These are phyloP conservation scores for Epichloe festucae DNA, from an alignment of 2,329 filamentous ascomycete species.

Conservation along the genomic window DNA sequence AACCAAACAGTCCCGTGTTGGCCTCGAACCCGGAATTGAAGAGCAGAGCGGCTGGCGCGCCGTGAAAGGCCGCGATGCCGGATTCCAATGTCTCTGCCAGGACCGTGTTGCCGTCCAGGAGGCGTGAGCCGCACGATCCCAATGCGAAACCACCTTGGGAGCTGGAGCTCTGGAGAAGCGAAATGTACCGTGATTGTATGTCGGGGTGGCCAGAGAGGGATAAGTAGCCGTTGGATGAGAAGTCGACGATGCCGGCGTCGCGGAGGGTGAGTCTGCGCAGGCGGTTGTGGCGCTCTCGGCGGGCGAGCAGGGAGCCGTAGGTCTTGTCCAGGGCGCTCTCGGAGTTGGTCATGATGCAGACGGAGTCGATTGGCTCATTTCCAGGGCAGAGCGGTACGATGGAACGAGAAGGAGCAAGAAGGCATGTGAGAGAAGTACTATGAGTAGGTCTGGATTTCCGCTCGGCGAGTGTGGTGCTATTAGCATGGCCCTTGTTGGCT, in stretches of 20 bases:
- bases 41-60: conserved; percentile 31
- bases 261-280: conserved; percentile 40
- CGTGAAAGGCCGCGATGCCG: conserved; percentile 34
- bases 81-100: conserved; percentile 32
- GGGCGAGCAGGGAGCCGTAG: conserved; percentile 15
- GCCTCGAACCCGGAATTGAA: conserved; percentile 54
- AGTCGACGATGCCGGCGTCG: conserved; percentile 57
- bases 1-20: conserved; percentile 50
- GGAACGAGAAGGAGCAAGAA: neutral
- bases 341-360: conserved; percentile 1
- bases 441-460: too few species aligned
- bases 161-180: conserved; percentile 14
- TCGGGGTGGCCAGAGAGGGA: conserved; percentile 46
- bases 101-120: conserved; percentile 37
- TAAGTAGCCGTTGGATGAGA: conserved; percentile 70
- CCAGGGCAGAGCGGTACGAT: neutral
- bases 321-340: conserved; percentile 14
- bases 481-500: too few species aligned
- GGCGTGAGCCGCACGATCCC: conserved; percentile 40
- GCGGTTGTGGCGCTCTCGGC: conserved; percentile 20
- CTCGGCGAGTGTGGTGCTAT: too few species aligned
- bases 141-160: conserved; percentile 12
- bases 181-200: conserved; percentile 52
- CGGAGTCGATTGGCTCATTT: conserved; percentile 1
- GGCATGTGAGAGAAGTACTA: too few species aligned